phyloP scores from a whole-genome alignment of 257 asterid genomes.

The Solanum gracilifrons region DNA sequence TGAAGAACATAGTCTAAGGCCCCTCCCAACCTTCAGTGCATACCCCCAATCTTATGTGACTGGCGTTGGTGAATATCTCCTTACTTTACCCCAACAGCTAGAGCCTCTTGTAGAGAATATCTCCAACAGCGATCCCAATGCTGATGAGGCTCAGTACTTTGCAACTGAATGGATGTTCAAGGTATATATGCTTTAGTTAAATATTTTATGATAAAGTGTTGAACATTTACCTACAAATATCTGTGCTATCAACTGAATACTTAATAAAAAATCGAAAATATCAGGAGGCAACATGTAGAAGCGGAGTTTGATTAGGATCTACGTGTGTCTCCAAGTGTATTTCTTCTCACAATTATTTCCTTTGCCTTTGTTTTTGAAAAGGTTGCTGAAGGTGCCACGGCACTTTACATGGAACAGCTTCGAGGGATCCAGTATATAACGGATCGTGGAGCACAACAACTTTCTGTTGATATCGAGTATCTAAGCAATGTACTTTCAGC shows the following conservation, averaged over 20 bases:
- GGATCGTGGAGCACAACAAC: slow-evolving; percentile 92
- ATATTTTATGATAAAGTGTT: neutral
- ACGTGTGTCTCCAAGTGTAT: neutral
- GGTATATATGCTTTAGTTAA: slow-evolving; percentile 29
- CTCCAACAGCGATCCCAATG: slow-evolving; percentile 61
- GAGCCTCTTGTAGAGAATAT: slow-evolving; percentile 97
- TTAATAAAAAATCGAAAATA: neutral
- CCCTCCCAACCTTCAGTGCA: slow-evolving; percentile 80
- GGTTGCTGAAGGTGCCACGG: slow-evolving; percentile 96
- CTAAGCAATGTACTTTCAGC: slow-evolving; percentile 92
- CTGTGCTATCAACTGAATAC: neutral
- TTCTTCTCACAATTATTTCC: neutral
- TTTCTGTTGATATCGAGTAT: slow-evolving; percentile 85
- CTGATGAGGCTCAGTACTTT: slow-evolving; percentile 91
- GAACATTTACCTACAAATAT: neutral
- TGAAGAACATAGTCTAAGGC: slow-evolving; percentile 64
- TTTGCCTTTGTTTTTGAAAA: slow-evolving; percentile 1
- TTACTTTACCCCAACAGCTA: slow-evolving; percentile 89
- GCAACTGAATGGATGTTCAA: slow-evolving; percentile 99
- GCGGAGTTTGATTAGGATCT: neutral
- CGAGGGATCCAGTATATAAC: slow-evolving; percentile 84
- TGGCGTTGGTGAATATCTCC: slow-evolving; percentile 94
- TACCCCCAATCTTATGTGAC: slow-evolving; percentile 90
- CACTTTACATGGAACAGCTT: slow-evolving; percentile 77
- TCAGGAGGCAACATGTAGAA: neutral